A percentile compares a stretch with the other conserved stretches of the same genome.
Evolutionary conservation across 2,329 filamentous ascomycete genomes (phyloP).

Genomic region (Epichloe scottii): DNA sequence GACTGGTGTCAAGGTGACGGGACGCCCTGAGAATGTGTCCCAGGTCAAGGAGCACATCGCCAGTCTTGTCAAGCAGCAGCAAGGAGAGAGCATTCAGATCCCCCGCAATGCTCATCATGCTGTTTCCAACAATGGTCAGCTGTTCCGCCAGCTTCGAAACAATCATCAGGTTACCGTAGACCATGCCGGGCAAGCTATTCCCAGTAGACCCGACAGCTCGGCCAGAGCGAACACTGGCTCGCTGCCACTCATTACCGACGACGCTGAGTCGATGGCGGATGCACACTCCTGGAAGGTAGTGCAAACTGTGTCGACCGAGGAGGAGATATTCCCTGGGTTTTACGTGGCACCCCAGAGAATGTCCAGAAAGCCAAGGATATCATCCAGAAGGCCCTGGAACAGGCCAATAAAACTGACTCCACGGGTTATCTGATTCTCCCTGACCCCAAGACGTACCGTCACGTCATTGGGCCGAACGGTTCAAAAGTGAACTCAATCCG

Average conservation of each 20-base stretch:
- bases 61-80: conserved; percentile 68
- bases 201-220: conserved; percentile 50
- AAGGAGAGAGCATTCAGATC: conserved; percentile 77
- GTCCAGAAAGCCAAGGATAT: conserved; percentile 69
- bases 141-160: conserved; percentile 82
- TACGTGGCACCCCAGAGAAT: conserved; percentile 66
- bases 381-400: conserved; percentile 60
- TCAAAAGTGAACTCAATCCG: conserved; percentile 88
- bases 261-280: conserved; percentile 49
- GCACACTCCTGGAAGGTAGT: conserved; percentile 77
- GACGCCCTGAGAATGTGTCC: conserved; percentile 64
- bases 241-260: conserved; percentile 89
- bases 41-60: conserved; percentile 79
- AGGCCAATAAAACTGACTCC: conserved; percentile 55
- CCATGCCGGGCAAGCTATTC: conserved; percentile 69
- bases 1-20: conserved; percentile 76
- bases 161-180: conserved; percentile 85
- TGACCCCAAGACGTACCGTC: conserved; percentile 78
- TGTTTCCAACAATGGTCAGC: conserved; percentile 77
- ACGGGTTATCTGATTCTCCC: conserved; percentile 83
- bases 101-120: conserved; percentile 73
- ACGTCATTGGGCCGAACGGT: conserved; percentile 79
- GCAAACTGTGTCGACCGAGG: conserved; percentile 45
- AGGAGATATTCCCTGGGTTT: conserved; percentile 77
- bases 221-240: conserved; percentile 45